Evolutionary conservation across 2,329 filamentous ascomycete genomes (phyloP).

Genomic region (Pseudogymnoascus sp.): DNA sequence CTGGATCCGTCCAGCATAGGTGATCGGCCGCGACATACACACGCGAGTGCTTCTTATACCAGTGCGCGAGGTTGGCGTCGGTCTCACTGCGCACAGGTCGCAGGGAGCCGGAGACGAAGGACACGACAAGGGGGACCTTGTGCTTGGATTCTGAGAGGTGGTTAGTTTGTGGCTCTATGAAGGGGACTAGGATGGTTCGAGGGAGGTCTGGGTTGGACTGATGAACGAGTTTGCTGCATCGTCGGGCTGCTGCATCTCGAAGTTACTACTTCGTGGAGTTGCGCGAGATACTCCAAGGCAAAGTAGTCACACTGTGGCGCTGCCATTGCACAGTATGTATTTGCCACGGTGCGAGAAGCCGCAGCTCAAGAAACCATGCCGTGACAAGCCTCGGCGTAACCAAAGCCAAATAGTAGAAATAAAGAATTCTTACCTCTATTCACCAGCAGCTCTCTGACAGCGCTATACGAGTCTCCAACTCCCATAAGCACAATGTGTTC

Average conservation of each 20-base stretch:
- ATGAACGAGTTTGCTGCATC: no score
- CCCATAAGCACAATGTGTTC: slow-evolving; percentile 79
- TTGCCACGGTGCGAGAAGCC: not conserved
- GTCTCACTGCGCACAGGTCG: slow-evolving; percentile 73
- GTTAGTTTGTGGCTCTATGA: slow-evolving; percentile 13
- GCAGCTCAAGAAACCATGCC: not conserved
- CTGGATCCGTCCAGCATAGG: slow-evolving; percentile 63
- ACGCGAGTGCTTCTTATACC: slow-evolving; percentile 77
- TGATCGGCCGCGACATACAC: slow-evolving; percentile 74
- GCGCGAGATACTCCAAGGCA: no score
- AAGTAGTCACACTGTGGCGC: no score
- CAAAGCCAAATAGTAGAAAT: not conserved
- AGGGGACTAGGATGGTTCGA: not conserved
- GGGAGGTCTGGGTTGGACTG: not conserved
- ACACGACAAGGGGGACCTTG: slow-evolving; percentile 64
- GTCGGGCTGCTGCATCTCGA: no score
- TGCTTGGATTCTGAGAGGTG: slow-evolving; percentile 51
- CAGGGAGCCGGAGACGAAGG: slow-evolving; percentile 72
- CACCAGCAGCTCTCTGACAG: slow-evolving; percentile 72
- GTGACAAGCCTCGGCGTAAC: not conserved
- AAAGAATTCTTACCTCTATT: slow-evolving; percentile 53
- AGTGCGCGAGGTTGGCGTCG: slow-evolving; percentile 63
- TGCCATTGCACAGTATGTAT: no score
- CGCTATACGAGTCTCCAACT: slow-evolving; percentile 80
- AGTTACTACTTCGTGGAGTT: no score